A percentile compares a stretch with the other conserved stretches of the same genome.
phyloP scores from a whole-genome alignment of 1,284 basidiomycete genomes.

The Cystobasidiaceae sp. region DNA sequence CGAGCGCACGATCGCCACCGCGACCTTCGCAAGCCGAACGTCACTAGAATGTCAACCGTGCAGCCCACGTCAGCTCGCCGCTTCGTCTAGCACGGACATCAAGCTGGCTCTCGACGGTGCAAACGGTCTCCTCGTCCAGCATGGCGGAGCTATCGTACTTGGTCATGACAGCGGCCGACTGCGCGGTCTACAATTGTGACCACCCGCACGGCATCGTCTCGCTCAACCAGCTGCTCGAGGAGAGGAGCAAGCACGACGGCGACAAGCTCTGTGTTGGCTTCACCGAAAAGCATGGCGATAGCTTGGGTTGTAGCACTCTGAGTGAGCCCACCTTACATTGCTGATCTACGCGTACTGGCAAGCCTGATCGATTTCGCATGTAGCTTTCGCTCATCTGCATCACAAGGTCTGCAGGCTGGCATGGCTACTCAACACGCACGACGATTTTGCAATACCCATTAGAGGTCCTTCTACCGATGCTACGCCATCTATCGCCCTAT shows the following conservation, averaged over 20 bases:
- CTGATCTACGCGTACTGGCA: neutral
- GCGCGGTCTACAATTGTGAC: conserved; percentile 41
- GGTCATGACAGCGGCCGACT: conserved; percentile 46
- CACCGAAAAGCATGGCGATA: conserved; percentile 32
- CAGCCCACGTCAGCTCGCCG: no score
- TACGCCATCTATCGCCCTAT: conserved; percentile 43
- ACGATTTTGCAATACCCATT: neutral
- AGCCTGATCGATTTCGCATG: neutral
- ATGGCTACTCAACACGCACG: neutral
- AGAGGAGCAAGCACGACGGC: conserved; percentile 43
- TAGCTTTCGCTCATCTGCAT: conserved; percentile 24
- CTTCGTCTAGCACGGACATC: no score
- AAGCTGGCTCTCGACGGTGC: no score
- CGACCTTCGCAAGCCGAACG: no score
- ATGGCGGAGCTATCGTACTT: conserved; percentile 42
- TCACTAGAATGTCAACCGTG: no score
- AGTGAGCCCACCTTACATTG: conserved; percentile 23
- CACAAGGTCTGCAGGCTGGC: conserved; percentile 10
- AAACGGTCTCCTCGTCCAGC: no score
- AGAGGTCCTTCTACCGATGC: conserved; percentile 9
- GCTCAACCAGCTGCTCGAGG: conserved; percentile 46
- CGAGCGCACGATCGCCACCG: no score
- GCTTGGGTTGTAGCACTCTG: conserved; percentile 42
- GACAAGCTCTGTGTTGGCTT: conserved; percentile 48
- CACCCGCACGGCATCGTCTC: conserved; percentile 45